Conservation (phyloP, 176 grass and related monocot genomes). For the Dactylis glomerata region DNA sequence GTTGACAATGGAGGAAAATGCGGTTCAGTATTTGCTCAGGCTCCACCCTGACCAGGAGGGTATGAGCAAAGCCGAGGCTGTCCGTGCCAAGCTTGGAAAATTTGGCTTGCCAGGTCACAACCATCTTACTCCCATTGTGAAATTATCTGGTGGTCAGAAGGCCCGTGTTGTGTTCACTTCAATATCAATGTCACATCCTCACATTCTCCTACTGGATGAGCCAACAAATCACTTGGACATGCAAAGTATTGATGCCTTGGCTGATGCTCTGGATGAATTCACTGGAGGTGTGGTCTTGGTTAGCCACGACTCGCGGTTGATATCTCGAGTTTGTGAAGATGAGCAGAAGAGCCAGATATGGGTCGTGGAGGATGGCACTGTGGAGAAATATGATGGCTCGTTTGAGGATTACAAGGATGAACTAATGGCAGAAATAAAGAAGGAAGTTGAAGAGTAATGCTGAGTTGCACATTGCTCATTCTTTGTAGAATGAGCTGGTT, state of each 20-base stretch:
- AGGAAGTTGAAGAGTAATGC: constrained; percentile 74
- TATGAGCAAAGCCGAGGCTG: constrained; percentile 86
- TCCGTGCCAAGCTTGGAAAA: constrained; percentile 90
- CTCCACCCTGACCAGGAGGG: constrained; percentile 96
- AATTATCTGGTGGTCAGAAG: constrained; percentile 96
- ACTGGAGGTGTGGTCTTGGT: constrained; percentile 92
- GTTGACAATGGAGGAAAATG: constrained; percentile 93
- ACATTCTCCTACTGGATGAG: constrained; percentile 91
- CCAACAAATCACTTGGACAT: constrained; percentile 99
- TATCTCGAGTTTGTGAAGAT: constrained; percentile 88
- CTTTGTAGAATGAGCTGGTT: constrained; percentile 36
- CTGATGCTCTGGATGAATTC: constrained; percentile 90
- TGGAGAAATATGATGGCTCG: constrained; percentile 63
- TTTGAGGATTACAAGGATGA: constrained; percentile 99
- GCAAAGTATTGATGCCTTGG: constrained; percentile 95
- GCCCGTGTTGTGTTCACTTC: constrained; percentile 92
- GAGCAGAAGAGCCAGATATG: constrained; percentile 90
- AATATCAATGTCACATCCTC: constrained; percentile 93
- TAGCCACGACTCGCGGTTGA: constrained; percentile 86
- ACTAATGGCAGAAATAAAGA: constrained; percentile 84
- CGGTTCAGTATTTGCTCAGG: constrained; percentile 85
- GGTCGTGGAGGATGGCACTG: constrained; percentile 94
- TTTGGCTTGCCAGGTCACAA: constrained; percentile 97
- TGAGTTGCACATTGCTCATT: constrained; percentile 38
- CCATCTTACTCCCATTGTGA: constrained; percentile 92